A percentile compares a stretch with the other conserved stretches of the same genome.
phyloP scores from a whole-genome alignment of 805 yeast genomes.

The Aciculoconidium aculeatum region DNA sequence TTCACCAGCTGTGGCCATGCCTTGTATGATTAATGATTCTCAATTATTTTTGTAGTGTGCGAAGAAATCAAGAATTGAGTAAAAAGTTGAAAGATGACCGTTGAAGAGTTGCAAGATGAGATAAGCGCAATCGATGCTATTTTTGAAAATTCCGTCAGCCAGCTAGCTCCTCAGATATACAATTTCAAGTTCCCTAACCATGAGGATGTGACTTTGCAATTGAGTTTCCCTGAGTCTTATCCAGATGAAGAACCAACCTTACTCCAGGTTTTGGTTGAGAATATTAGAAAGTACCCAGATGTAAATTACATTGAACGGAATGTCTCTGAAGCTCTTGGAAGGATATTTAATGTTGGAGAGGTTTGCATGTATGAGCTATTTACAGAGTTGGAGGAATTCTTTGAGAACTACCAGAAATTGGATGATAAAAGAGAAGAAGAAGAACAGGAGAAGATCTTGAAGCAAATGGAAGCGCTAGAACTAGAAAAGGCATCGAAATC shows the following conservation, averaged over 20 bases:
- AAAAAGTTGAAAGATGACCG: slow-evolving; percentile 13
- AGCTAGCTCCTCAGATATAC: slow-evolving; percentile 33
- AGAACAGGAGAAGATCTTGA: slow-evolving; percentile 3
- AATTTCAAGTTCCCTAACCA: slow-evolving; percentile 58
- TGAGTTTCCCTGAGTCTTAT: slow-evolving; percentile 67
- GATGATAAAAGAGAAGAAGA: slow-evolving; percentile 25
- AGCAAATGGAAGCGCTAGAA: neutral
- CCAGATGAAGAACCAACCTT: slow-evolving; percentile 64
- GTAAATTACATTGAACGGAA: slow-evolving; percentile 36
- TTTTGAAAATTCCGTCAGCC: slow-evolving; percentile 57
- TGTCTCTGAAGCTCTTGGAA: slow-evolving; percentile 47
- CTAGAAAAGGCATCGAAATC: neutral
- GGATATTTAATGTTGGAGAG: slow-evolving; percentile 50
- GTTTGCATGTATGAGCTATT: slow-evolving; percentile 80
- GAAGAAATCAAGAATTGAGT: neutral
- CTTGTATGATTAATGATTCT: no score
- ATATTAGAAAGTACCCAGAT: slow-evolving; percentile 34
- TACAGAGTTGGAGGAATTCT: slow-evolving; percentile 52
- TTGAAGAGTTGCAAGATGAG: slow-evolving; percentile 62
- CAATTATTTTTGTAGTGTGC: no score
- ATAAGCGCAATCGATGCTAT: slow-evolving; percentile 81
- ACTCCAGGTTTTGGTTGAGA: slow-evolving; percentile 44
- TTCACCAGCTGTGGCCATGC: slow-evolving; percentile 19
- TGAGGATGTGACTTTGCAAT: slow-evolving; percentile 51
- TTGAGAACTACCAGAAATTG: slow-evolving; percentile 26